Percentiles rank a stretch among this genome's conserved stretches.
These are phyloP conservation scores for Leccinum griseonigrum DNA, from an alignment of 1,284 basidiomycete species.

Conservation along the genomic window DNA sequence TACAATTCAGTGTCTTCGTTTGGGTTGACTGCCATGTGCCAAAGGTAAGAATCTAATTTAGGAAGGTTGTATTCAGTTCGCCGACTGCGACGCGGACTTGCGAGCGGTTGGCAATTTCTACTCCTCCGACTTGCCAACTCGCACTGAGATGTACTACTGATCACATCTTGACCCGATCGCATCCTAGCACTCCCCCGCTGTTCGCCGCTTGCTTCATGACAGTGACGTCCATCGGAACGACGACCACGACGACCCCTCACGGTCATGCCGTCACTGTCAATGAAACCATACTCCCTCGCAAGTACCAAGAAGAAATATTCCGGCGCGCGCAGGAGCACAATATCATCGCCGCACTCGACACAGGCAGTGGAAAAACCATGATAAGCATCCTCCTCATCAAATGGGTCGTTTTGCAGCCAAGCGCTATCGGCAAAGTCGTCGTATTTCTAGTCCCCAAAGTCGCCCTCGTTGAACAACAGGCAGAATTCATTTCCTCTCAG, in stretches of 20 bases:
- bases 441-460: conserved; percentile 83
- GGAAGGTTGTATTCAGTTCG: conserved; percentile 32
- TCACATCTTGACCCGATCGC: conserved; percentile 14
- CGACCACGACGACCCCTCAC: conserved; percentile 23
- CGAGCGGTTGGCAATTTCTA: conserved; percentile 9
- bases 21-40: conserved; percentile 63
- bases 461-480: conserved; percentile 79
- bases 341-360: conserved; percentile 75
- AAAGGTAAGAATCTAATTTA: conserved; percentile 21
- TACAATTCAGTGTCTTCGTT: conserved; percentile 95
- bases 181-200: conserved; percentile 14
- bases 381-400: conserved; percentile 77
- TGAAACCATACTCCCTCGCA: conserved; percentile 44
- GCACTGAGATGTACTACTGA: conserved; percentile 25
- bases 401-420: conserved; percentile 59
- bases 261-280: conserved; percentile 30
- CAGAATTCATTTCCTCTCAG: conserved; percentile 61
- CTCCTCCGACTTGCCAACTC: neutral
- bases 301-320: conserved; percentile 76
- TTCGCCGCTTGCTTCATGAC: conserved; percentile 24
- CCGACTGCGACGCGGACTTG: conserved; percentile 27
- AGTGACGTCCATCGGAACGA: conserved; percentile 16
- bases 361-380: conserved; percentile 80
- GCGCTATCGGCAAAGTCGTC: conserved; percentile 49
- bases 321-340: conserved; percentile 65